Percentiles rank a stretch among this genome's conserved stretches.
phyloP scores from a whole-genome alignment of 257 asterid species.

The Henckelia pumila region DNA sequence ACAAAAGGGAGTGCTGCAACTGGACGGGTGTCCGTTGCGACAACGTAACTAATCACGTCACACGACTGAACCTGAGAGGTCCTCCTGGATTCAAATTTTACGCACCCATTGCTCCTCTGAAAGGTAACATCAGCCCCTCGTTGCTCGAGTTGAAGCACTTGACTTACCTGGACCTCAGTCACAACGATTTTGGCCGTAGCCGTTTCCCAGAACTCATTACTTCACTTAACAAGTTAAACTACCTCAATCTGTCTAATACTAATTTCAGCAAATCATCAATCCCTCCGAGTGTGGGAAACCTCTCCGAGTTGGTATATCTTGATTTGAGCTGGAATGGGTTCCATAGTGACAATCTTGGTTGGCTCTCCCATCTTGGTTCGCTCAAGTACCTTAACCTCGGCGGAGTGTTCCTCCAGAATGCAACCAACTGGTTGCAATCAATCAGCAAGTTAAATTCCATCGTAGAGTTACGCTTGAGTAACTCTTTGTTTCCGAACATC shows the following conservation, averaged over 20 bases:
- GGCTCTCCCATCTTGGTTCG: too few species aligned
- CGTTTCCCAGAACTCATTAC: constrained; percentile 7
- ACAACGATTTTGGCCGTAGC: background rate
- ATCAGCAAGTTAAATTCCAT: too few species aligned
- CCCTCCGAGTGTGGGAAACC: constrained; percentile 16
- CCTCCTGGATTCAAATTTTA: too few species aligned
- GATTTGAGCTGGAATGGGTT: too few species aligned
- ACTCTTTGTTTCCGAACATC: too few species aligned
- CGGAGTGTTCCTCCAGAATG: too few species aligned
- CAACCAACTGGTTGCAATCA: too few species aligned
- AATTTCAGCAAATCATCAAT: background rate
- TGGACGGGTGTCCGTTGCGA: background rate
- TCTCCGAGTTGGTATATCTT: constrained; percentile 1
- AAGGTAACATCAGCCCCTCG: constrained; percentile 9
- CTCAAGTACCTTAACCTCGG: too few species aligned
- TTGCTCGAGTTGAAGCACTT: constrained; percentile 7
- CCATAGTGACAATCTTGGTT: too few species aligned
- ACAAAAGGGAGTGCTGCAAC: constrained; percentile 18
- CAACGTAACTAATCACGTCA: constrained; percentile 15
- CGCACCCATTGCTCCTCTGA: background rate
- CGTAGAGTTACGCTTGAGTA: too few species aligned
- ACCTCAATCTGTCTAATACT: background rate
- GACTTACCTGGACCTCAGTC: constrained; percentile 15
- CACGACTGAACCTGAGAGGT: background rate
- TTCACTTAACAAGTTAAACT: background rate